Base-by-base conservation (phyloP, 2,329 filamentous ascomycete genomes). In the Didymellaceae sp. region DNA sequence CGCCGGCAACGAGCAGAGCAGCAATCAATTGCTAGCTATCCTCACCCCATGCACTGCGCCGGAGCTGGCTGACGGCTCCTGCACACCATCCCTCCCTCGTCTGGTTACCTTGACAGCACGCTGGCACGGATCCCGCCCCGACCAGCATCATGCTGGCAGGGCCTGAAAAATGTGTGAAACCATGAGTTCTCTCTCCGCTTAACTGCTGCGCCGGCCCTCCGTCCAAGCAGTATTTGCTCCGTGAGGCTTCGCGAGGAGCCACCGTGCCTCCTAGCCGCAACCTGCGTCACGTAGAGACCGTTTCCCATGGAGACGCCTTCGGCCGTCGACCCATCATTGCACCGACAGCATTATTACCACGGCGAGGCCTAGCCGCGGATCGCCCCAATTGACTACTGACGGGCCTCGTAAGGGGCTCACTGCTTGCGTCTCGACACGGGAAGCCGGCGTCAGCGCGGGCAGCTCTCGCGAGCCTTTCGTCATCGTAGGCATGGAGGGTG, bases 391-490 rank as follows among this genome's bases (percentile, higher is more conserved):
- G 21, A 42, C 10, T 33, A 31, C 33, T 17, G 20, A 14, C 30
- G 25, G 38, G 25, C 30, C 40, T 45, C 40, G 44, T 45, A 40
- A 41, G 35, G 26, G 50, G 50, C 54, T 59, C 56, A 57, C 57
- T 62, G 54, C 56, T 30, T 54, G 39, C 55, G 43, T 61, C 45
- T 35, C 35, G 45, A 47, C 47, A 51, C 57, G 52, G 49, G 38
- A 57, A 41, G 26, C 42, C 48, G 48, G 47, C 34, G 55, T 66
- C 61, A 43, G 49, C 43, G 21, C 32, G 25, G 35, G 38, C 49
- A 64, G 62, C 62, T 65, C 52, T 45, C 44, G 38, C 50, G 31
- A 17, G 31, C 45, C 58, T 67, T 57, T 70, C 67, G 67, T 71
- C 68, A 72, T 70, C 43, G 45, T 39, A 46, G n/a, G 43, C 60